Evolutionary conservation across 768 basidiomycete species (phyloP), one percentile per base, ranked within the genome.

Genomic region (Tulasnella sp.): DNA sequence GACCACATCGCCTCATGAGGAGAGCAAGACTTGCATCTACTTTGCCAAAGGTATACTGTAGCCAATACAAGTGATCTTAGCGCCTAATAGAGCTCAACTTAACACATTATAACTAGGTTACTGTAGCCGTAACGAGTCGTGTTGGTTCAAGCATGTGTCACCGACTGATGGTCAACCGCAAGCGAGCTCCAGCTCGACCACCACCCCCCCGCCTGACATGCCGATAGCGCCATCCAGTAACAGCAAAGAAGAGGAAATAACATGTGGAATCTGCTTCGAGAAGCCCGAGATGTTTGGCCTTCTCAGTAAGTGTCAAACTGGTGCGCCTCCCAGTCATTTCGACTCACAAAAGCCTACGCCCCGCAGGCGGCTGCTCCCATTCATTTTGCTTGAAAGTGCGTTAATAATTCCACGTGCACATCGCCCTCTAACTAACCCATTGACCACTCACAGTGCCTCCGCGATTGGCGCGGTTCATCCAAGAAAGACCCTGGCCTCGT

Each of bases 111-210:
- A 17, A 8, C 9, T 34, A 62, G 61, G 61, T 21, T 42, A 59
- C 38, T 62, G 61, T 26, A 23, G 27, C 23, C 44, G 50, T 41
- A 59, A 59, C 8, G 47, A 50, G 1, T 19, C 13, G 17, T 62
- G 61, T 34, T 61, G 52, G 47, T 62, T 38, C 61, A 62, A 60
- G 45, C 61, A 62, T 50, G 60, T 60, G 26, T 23, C 55, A 3
- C 42, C 53, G 17, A 5, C 24, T 41, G 47, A 43, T 48, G 47
- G 5, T 48, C 21, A 29, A 48, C 50, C n/a, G n/a, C 52, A 23
- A 55, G 56, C 52, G 9, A 17, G 53, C 23, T 38, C 34, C 5
- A 38, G 34, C 34, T 38, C 34, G 7, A 7, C 34, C 2, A 41
- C 26, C 15, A 30, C 11, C 7, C n/a, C 32, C 26, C 15, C 49